Evolutionary conservation across 2,329 filamentous ascomycete species (phyloP).

Genomic region (Dactylellina cionopaga): DNA sequence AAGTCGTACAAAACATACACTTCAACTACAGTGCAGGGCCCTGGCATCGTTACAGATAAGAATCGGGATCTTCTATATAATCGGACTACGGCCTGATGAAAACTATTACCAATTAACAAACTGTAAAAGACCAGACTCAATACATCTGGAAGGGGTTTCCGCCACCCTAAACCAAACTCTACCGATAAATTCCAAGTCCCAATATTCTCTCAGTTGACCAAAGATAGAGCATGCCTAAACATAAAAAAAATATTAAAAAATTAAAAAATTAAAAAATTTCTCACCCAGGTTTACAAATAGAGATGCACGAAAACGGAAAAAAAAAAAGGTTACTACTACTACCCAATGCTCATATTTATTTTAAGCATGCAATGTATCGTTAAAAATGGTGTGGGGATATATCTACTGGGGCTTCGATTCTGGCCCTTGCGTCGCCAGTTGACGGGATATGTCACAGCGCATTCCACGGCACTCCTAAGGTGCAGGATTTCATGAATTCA

Average conservation of each 20-base stretch:
- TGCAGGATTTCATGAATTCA: neutral
- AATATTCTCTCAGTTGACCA: neutral
- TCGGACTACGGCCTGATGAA: slow-evolving; percentile 12
- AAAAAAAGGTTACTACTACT: no score
- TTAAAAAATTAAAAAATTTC: neutral
- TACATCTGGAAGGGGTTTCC: slow-evolving; percentile 4
- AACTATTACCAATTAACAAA: neutral
- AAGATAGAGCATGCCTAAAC: neutral
- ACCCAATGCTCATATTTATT: no score
- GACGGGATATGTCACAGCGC: slow-evolving; percentile 38
- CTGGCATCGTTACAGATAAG: slow-evolving; percentile 22
- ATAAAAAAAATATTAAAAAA: slow-evolving; percentile 1
- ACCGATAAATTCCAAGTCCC: no score
- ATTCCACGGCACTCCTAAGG: slow-evolving; percentile 43
- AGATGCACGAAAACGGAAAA: slow-evolving; percentile 31
- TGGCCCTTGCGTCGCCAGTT: slow-evolving; percentile 41
- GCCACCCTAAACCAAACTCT: no score
- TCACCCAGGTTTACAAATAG: neutral
- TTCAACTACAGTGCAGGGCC: slow-evolving; percentile 28
- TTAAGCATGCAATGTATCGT: slow-evolving; percentile 11
- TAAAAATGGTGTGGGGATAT: slow-evolving; percentile 7
- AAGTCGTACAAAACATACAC: no score
- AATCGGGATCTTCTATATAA: slow-evolving; percentile 2
- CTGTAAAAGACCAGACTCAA: neutral
- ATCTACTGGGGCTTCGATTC: slow-evolving; percentile 25